phyloP scores from a whole-genome alignment of 2,329 filamentous ascomycete species.

The Purpureocillium lavendulum region DNA sequence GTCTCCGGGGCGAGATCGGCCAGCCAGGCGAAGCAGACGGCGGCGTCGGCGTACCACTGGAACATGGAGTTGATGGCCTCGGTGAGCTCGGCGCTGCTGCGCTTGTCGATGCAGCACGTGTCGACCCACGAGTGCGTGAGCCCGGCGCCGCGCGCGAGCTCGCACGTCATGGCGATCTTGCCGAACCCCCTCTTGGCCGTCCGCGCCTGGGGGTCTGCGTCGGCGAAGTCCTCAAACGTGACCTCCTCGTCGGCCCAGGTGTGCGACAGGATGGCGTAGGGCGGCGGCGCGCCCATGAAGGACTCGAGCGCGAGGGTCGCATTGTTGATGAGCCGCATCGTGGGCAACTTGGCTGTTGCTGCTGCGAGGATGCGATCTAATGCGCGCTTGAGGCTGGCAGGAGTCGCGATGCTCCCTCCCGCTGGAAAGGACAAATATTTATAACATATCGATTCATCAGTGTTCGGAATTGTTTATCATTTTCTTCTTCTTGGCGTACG shows the following conservation, averaged over 20 bases:
- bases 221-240: conserved; percentile 7
- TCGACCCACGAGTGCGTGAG: conserved; percentile 6
- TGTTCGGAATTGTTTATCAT: too few species aligned
- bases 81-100: conserved; percentile 6
- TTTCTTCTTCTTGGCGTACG: too few species aligned
- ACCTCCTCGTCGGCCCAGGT: conserved; percentile 12
- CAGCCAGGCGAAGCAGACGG: conserved; percentile 1
- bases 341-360: background rate
- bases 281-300: background rate
- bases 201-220: too few species aligned
- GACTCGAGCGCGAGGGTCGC: background rate
- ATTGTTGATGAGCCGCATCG: background rate
- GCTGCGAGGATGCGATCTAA: too few species aligned
- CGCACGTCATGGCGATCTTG: too few species aligned
- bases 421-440: too few species aligned
- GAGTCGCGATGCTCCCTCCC: too few species aligned
- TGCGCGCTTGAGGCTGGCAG: too few species aligned
- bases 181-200: too few species aligned
- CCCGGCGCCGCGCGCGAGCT: background rate
- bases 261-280: conserved; percentile 14
- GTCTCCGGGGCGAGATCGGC: background rate
- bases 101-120: conserved; percentile 12
- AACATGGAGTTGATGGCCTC: conserved; percentile 12
- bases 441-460: too few species aligned
- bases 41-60: conserved; percentile 6